Base-by-base conservation (phyloP, 1,139 yeast genomes). In the Debaryomyces nepalensis region DNA sequence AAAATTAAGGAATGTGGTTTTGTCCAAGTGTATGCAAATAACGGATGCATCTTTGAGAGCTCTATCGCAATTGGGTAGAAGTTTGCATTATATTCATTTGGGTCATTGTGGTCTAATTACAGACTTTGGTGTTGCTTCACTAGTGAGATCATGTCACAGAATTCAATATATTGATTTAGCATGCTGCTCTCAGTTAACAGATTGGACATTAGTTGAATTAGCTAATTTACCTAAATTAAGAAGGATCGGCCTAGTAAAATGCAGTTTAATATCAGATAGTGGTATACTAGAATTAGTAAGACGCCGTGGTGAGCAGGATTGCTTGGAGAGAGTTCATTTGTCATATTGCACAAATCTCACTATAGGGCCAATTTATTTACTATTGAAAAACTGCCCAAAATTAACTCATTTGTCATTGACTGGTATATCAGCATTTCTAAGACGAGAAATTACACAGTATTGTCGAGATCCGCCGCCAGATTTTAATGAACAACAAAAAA, bases 381-480 rank as follows among this genome's bases (percentile, higher is more conserved):
- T 93, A 43, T 72, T 93, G 45, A 85, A 83, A 61, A 80, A 84
- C 37, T 93, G 98, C 59, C 95, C 95, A 5, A 80, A 83, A 52
- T 71, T 93, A 47, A 90, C 97, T 1, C 99, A 93, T 66, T 74
- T 93, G 43, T 84, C 91, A 9, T 69, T 86, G 44, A 93, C 99
- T 0, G 99, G 99, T 1, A 91, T 93, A 19, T 77, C 86, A 3
- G 87, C 96, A 22, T 93, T 93, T 66, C 75, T 93, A 59, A 77
- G 96, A 48, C 77, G 85, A 14, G 98, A 93, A 55, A 81, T 93
- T 40, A 86, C 95, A 1, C 84, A 81, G 52, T 91, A 82, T 63
- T 91, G 98, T 60, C 84, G 99, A 26, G 87, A 85, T n/a, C 95
- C 98, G 2, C 99, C 99, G 2, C 81, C 88, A 10, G 98, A 91